Conservation (phyloP, 805 yeast species). For the Zygotorulaspora danielsina region DNA sequence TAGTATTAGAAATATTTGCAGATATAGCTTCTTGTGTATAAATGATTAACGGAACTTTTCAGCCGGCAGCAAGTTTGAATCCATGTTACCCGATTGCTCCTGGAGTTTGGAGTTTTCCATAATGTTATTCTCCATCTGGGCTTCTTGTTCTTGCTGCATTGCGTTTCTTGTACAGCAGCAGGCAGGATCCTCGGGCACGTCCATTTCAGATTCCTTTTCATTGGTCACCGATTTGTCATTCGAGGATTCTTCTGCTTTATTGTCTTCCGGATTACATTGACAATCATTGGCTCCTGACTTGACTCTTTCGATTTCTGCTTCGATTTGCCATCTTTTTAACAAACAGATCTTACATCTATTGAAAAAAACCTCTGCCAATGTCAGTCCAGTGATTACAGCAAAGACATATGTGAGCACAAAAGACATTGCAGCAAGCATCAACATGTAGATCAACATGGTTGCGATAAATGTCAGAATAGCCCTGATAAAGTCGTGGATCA, state of each 20-base stretch:
- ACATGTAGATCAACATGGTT: conserved; percentile 62
- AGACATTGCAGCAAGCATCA: conserved; percentile 79
- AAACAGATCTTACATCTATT: conserved; percentile 43
- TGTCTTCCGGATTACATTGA: conserved; percentile 25
- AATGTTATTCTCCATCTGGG: conserved; percentile 24
- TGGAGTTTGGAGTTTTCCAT: conserved; percentile 25
- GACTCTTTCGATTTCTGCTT: conserved; percentile 27
- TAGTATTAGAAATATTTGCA: too few species aligned
- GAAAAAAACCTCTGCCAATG: conserved; percentile 66
- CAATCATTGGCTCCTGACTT: conserved; percentile 27
- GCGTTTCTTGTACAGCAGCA: conserved; percentile 18
- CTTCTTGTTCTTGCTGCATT: conserved; percentile 22
- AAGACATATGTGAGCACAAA: conserved; percentile 64
- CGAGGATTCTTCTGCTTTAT: conserved; percentile 5
- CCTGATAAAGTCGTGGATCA: conserved; percentile 48
- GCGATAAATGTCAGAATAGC: conserved; percentile 53
- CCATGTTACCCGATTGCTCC: conserved; percentile 34
- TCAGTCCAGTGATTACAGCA: conserved; percentile 65
- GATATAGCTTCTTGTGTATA: too few species aligned
- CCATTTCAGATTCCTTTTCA: not conserved
- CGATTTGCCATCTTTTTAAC: conserved; percentile 33
- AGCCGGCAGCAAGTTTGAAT: conserved; percentile 29
- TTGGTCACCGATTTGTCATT: conserved; percentile 6
- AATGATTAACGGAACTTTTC: conserved; percentile 20
- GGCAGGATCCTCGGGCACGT: conserved; percentile 5